phyloP scores from a whole-genome alignment of 2,329 filamentous ascomycete species.

The Cladosporium phlei region DNA sequence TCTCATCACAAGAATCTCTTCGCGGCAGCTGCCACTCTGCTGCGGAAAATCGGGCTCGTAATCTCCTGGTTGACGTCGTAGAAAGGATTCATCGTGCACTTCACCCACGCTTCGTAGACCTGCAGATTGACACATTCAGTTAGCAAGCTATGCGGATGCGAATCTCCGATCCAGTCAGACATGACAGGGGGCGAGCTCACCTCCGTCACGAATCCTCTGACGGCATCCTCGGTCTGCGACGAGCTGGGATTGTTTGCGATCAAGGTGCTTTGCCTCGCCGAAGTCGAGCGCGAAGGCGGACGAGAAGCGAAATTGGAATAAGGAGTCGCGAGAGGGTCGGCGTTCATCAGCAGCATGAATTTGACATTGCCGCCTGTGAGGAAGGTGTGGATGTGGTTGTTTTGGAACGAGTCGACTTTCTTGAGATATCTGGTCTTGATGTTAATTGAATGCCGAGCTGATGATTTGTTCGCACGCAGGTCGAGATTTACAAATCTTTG shows the following conservation, averaged over 20 bases:
- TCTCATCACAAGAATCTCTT: conserved; percentile 61
- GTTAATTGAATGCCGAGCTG: background rate
- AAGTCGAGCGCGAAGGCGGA: conserved; percentile 25
- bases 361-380: conserved; percentile 88
- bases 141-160: background rate
- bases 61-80: conserved; percentile 82
- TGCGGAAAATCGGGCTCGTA: conserved; percentile 77
- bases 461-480: too few relatives aligned
- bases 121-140: conserved; percentile 10
- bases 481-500: conserved; percentile 66
- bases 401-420: conserved; percentile 93
- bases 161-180: background rate
- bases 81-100: conserved; percentile 96
- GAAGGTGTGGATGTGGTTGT: conserved; percentile 87
- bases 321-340: conserved; percentile 41
- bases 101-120: conserved; percentile 94
- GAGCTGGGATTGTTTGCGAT: conserved; percentile 67
- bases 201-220: conserved; percentile 89
- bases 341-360: conserved; percentile 90
- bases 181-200: conserved; percentile 17
- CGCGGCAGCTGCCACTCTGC: conserved; percentile 76
- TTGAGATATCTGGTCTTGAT: conserved; percentile 79
- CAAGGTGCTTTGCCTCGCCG: conserved; percentile 31
- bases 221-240: conserved; percentile 89
- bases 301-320: conserved; percentile 31